Conservation (phyloP, 1,284 basidiomycete genomes). For the Ganoderma lucidum region DNA sequence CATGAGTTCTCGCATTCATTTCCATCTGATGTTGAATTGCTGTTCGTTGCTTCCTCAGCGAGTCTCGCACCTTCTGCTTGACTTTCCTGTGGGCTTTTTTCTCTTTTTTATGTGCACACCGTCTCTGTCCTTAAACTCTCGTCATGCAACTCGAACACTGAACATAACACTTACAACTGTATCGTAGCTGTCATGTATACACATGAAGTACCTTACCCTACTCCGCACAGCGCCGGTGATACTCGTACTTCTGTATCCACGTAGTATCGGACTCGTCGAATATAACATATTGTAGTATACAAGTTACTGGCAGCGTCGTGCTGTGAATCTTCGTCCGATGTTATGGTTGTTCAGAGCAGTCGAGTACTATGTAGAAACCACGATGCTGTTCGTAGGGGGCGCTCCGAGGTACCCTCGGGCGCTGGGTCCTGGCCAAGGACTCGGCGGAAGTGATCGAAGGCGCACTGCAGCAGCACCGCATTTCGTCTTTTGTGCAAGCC, state of each 20-base stretch:
- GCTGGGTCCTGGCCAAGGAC: too few relatives aligned
- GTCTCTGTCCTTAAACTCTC: constrained; percentile 2
- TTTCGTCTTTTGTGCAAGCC: not conserved
- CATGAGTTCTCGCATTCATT: not conserved
- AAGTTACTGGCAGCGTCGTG: not conserved
- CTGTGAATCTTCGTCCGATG: not conserved
- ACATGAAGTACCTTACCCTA: constrained; percentile 9
- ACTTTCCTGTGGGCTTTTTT: constrained; percentile 15
- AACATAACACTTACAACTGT: constrained; percentile 10
- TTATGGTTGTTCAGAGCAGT: too few relatives aligned
- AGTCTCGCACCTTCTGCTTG: constrained; percentile 9
- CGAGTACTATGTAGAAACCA: not conserved
- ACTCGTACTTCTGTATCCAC: constrained; percentile 11
- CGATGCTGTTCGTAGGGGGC: not conserved
- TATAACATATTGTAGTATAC: not conserved
- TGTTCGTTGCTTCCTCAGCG: constrained; percentile 4
- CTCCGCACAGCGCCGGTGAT: constrained; percentile 5
- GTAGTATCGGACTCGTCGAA: not conserved
- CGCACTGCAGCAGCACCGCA: not conserved
- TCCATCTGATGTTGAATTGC: not conserved
- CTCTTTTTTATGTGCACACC: constrained; percentile 1
- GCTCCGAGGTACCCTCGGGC: not conserved
- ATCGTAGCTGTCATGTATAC: constrained; percentile 11
- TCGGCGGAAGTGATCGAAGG: not conserved
- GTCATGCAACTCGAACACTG: constrained; percentile 12